Evolutionary conservation across 176 grass and related monocot species (phyloP).

Genomic region (Musa troglodytarum): DNA sequence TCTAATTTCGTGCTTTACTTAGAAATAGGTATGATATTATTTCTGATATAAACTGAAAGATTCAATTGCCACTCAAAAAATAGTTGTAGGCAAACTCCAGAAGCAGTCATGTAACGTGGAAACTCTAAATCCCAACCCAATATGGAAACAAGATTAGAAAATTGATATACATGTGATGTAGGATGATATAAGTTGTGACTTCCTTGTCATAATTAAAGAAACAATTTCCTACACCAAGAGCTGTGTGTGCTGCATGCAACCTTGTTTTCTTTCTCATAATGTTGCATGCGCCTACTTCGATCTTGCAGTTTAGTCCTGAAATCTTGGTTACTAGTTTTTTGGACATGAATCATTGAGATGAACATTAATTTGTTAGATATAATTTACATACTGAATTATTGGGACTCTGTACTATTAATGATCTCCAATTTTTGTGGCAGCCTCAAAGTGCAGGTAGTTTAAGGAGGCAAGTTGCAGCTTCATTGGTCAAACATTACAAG

Average conservation of each 20-base stretch:
- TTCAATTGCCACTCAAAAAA: too few relatives aligned
- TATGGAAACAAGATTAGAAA: not conserved
- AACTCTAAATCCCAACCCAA: not conserved
- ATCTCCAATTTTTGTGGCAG: constrained; percentile 21
- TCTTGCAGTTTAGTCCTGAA: not conserved
- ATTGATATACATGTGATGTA: not conserved
- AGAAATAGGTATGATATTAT: not conserved
- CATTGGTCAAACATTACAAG: constrained; percentile 43
- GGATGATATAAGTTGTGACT: not conserved
- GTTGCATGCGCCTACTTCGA: not conserved
- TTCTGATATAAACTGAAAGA: too few relatives aligned
- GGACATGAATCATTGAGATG: not conserved
- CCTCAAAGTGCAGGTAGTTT: constrained; percentile 49
- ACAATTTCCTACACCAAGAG: not conserved
- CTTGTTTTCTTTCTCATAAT: not conserved
- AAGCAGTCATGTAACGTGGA: not conserved
- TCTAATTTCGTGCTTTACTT: not conserved
- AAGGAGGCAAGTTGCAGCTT: constrained; percentile 36
- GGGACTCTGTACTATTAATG: not conserved
- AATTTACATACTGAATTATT: not conserved
- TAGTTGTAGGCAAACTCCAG: not conserved
- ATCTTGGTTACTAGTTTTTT: not conserved
- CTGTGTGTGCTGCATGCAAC: not conserved
- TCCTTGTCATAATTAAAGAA: not conserved
- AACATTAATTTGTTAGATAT: not conserved